Evolutionary conservation across 31 red algal species (phyloP).

Genomic region (Asparagopsis taxiformis): DNA sequence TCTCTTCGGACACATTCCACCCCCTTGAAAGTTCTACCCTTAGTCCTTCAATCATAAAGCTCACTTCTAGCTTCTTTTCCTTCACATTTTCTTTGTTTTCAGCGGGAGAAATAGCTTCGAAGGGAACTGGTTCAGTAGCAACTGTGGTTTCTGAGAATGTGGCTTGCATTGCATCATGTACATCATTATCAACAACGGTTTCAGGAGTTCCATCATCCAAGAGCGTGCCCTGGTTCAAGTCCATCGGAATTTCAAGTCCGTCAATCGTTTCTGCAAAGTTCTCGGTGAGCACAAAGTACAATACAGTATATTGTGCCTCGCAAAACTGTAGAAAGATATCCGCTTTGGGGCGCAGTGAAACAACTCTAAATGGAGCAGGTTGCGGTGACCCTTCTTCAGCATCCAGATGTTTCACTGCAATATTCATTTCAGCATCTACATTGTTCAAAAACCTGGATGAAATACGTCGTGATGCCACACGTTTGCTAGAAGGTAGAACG

Average conservation of each 20-base stretch:
- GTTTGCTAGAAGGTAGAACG: neutral
- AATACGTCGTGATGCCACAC: neutral
- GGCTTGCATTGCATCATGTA: too few species aligned
- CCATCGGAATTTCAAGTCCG: constrained; percentile 17
- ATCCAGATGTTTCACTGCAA: too few species aligned
- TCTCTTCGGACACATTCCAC: constrained; percentile 48
- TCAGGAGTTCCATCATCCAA: too few species aligned
- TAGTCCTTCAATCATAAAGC: constrained; percentile 15
- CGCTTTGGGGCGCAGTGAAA: neutral
- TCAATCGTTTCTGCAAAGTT: constrained; percentile 71
- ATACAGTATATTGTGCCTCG: constrained; percentile 84
- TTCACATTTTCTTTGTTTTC: too few species aligned
- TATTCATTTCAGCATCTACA: constrained; percentile 25
- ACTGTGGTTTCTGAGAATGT: too few species aligned
- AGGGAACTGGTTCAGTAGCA: too few species aligned
- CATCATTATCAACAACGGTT: too few species aligned
- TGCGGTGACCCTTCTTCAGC: too few species aligned
- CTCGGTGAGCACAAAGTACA: constrained; percentile 82
- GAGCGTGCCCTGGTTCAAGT: too few species aligned
- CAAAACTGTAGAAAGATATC: constrained; percentile 11
- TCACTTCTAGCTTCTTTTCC: constrained; percentile 6
- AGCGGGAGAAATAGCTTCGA: too few species aligned
- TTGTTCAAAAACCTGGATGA: constrained; percentile 44
- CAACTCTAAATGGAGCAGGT: neutral
- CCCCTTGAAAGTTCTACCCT: constrained; percentile 60